Base-by-base conservation (phyloP, 345 rosid species). In the Carallia brachiata region DNA sequence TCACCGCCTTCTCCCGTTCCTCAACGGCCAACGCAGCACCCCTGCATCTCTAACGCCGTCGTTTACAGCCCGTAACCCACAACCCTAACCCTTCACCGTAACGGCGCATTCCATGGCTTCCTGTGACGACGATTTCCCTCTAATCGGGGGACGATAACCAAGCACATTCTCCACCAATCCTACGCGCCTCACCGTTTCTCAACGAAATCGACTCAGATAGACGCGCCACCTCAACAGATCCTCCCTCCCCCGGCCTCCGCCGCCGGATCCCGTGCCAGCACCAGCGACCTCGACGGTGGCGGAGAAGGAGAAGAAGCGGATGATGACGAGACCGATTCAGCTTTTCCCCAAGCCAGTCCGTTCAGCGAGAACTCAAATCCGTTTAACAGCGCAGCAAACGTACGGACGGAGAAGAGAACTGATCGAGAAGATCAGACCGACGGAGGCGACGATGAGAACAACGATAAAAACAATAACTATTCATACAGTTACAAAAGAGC, bases 71-170 rank as follows among this genome's bases (percentile, higher is more conserved):
- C 66, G 60, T 54, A 67, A 39, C 67, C 67, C 6, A 30, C 66
- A 18, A 61, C 70, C 58, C 57, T 39, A 44, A 76, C 73, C 66
- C 83, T 70, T 81, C 83, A 81, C 87, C 77, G 84, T 87, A 87
- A 89, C 97, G 91, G 79, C 77, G 66, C 53, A 10, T 66, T 52
- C 74, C 67, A 89, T 89, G 97, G 90, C 96, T 55, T 91, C 96
- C 76, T 92, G 92, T 87, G 93, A 88, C 85, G 97, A 87, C 82
- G 97, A 92, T 78, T 88, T 89, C 87, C 67, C 93, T 69, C 85
- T 88, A 67, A 78, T 86, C 66, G 86, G 84, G 84, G 70, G 90
- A 89, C 68, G 90, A 87, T 70, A 81, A 76, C 69, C 84, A 78
- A 23, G 23, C 87, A 79, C 63, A 57, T 61, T 59, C 63, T 54